Evolutionary conservation across 1,139 yeast species (phyloP), one percentile per base, ranked within the genome.

Genomic region (Geotrichum candidum): DNA sequence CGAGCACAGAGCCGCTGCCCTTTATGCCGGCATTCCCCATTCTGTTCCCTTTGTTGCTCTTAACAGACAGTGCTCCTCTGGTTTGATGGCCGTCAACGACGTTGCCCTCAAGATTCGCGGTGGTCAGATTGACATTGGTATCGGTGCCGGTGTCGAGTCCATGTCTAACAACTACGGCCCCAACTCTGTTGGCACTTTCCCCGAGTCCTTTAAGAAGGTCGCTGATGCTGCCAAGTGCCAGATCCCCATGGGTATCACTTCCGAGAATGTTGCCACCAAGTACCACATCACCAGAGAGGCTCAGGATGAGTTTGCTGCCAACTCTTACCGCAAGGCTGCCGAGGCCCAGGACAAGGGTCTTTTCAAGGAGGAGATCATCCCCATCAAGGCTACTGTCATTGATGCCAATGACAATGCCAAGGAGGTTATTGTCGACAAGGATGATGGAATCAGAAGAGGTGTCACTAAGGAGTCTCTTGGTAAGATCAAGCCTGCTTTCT

Each of bases 31-130:
- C 15, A 79, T 87, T 54, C 91, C 91, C 27, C 76, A 82, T 67
- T 76, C 85, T 9, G 81, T 87, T 38, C 92, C 96, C 15, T 89
- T 92, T 69, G 78, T 85, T 69, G 94, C 96, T 35, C 71, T 92
- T 68, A 92, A 92, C 80, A 85, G 98, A 78, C 97, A 90, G 76
- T 92, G 98, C 76, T 90, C 97, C 10, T 89, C 96, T 2, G 97
- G 97, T 56, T 80, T 92, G 69, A 88, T 91, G 82, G 96, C 97
- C 27, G 84, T 91, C 53, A 87, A 89, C 68, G 95, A 88, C 73
- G 84, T 92, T 71, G 96, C 97, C 70, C 89, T 88, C 78, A 89
- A 90, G 79, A 92, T 92, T 73, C 79, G 81, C 69, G 78, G 84
- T 65, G 97, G 97, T 54, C 96, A 91, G 80, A 90, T 92, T 69